Base-by-base conservation (phyloP, 2,329 filamentous ascomycete genomes). In the Dryadomyces quercus-mongolicae region DNA sequence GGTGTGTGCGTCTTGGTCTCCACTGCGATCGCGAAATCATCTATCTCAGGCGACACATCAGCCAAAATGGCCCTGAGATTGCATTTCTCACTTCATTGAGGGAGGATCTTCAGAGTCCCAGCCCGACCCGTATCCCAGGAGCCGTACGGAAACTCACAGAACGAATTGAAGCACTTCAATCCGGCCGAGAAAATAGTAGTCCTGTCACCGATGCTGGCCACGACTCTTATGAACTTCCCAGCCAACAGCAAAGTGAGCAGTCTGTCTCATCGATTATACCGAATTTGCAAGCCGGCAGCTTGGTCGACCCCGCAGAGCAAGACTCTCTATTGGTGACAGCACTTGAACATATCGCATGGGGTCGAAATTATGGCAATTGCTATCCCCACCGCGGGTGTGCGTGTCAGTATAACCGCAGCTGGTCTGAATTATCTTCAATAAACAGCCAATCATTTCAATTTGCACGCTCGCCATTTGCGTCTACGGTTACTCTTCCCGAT, bases 331-430 rank as follows among this genome's bases (percentile, higher is more conserved):
- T 64, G 20, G 56, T 68, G 20, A 66, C 65, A 0, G 64, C 65
- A 1, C 62, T 70, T 13, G 67, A 70, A 57, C 64, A 67, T 57
- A 61, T 69, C 16, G 66, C 67, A 2, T 70, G 67, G 67, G 66
- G 66, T n/a, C 63, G 67, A 46, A 66, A 67, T 49, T 58, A 60
- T 16, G 67, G 67, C 50, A 60, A 22, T 51, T 68, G 61, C 61
- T 62, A 59, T 50, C 63, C 51, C 50, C 58, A 62, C 38, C 58
- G 60, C 0, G 54, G 55, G 9, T 62, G 59, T 45, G 53, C 55
- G 7, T 60, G 59, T 49, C 57, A 59, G 43, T 57, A 60, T 53
- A 57, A 55, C 53, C 56, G 52, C 45, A 50, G 55, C 42, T 53
- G 49, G 36, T 49, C 50, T 2, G 51, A 49, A 31, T 21, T 55